Percentiles rank a stretch among this genome's conserved stretches.
phyloP scores from a whole-genome alignment of 352 stramenopile genomes.

The Globisporangium acanthophoron region DNA sequence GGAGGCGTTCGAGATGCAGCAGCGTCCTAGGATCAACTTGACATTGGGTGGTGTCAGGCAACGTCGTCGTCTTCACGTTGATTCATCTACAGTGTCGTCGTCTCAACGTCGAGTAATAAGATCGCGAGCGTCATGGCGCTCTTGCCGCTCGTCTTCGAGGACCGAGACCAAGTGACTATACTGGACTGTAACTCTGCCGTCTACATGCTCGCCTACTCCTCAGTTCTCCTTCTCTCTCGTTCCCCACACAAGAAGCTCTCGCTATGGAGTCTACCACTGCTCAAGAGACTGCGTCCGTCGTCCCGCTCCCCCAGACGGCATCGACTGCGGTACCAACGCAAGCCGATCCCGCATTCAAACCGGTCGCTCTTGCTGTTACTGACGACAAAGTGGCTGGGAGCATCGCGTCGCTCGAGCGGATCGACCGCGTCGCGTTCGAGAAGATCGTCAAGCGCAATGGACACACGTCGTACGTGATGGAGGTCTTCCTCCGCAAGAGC shows the following conservation, averaged over 20 bases:
- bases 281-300: not conserved
- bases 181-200: too few species aligned
- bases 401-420: conserved; percentile 4
- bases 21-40: not conserved
- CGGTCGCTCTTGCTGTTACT: not conserved
- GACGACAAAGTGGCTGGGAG: conserved; percentile 1
- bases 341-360: not conserved
- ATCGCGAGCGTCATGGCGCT: too few species aligned
- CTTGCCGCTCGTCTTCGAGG: too few species aligned
- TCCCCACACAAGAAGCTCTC: not conserved
- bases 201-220: too few species aligned
- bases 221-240: not conserved
- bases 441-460: conserved; percentile 12
- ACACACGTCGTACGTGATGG: conserved; percentile 11
- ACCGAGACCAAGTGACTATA: too few species aligned
- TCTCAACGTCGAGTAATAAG: too few species aligned
- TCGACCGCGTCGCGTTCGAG: conserved; percentile 10
- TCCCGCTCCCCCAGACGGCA: not conserved
- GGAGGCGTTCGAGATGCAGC: not conserved
- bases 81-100: too few species aligned
- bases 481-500: conserved; percentile 8
- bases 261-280: not conserved
- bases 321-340: too few species aligned
- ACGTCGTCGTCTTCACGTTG: too few species aligned
- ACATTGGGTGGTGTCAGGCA: not conserved